A percentile compares a stretch with the other conserved stretches of the same genome.
These are phyloP conservation scores for Davidsoniella neocaledoniae DNA, from an alignment of 2,329 filamentous ascomycete genomes.

Conservation along the genomic window DNA sequence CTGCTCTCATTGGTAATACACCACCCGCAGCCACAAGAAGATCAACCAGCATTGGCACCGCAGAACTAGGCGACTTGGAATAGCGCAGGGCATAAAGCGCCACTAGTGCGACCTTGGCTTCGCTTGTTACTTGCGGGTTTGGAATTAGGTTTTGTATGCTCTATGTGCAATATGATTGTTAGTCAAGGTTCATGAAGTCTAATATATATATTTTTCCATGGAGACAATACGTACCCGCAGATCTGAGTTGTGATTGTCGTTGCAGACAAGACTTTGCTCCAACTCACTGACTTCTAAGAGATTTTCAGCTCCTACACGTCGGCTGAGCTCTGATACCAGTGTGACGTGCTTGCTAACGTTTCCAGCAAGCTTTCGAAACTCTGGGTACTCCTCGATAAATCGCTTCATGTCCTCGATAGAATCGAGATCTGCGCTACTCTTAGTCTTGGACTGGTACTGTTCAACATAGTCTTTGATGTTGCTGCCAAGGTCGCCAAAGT, in stretches of 20 bases:
- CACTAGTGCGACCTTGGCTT: conserved; percentile 78
- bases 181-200: neutral
- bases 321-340: conserved; percentile 80
- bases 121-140: conserved; percentile 54
- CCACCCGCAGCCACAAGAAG: conserved; percentile 71
- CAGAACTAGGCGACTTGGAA: conserved; percentile 68
- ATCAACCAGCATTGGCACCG: conserved; percentile 71
- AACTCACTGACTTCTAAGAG: conserved; percentile 93
- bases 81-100: conserved; percentile 93
- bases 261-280: conserved; percentile 92
- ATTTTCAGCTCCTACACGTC: conserved; percentile 69
- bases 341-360: conserved; percentile 99
- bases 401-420: conserved; percentile 98
- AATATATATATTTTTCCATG: neutral
- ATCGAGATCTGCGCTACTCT: conserved; percentile 88
- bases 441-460: conserved; percentile 95
- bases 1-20: conserved; percentile 57
- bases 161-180: conserved; percentile 23
- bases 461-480: conserved; percentile 98
- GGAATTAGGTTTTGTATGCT: conserved; percentile 76
- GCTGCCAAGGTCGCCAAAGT: conserved; percentile 86
- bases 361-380: conserved; percentile 89
- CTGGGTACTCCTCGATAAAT: conserved; percentile 96
- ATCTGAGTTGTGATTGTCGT: conserved; percentile 82
- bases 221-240: conserved; percentile 47